Conservation (phyloP, 2,329 filamentous ascomycete species). For the Ophiosphaerella narmari region DNA sequence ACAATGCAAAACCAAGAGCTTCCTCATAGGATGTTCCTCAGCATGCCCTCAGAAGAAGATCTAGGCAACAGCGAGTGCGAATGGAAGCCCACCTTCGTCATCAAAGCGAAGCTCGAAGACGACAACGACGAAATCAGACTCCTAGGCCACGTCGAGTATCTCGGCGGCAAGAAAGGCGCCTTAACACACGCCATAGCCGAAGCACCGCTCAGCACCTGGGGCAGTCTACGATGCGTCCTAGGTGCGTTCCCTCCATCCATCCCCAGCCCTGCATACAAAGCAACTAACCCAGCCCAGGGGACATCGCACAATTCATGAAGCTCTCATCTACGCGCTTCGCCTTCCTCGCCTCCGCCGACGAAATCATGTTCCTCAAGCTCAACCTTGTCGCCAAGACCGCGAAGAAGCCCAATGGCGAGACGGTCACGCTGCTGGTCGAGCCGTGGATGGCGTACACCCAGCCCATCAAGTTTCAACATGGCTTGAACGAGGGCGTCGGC, state of each 20-base stretch:
- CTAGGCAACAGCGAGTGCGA: conserved; percentile 7
- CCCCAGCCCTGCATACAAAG: not conserved
- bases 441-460: conserved; percentile 17
- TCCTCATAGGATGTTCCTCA: conserved; percentile 4
- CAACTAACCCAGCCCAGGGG: conserved; percentile 10
- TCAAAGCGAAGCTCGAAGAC: conserved; percentile 6
- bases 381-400: conserved; percentile 2
- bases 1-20: not conserved
- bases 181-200: conserved; percentile 14
- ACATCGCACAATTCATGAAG: conserved; percentile 25
- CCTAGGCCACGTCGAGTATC: conserved; percentile 24
- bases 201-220: conserved; percentile 11
- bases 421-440: conserved; percentile 4
- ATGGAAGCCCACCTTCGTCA: conserved; percentile 12
- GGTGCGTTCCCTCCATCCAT: conserved; percentile 5
- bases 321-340: conserved; percentile 16
- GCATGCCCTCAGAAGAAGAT: conserved; percentile 2
- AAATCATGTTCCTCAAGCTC: conserved; percentile 23
- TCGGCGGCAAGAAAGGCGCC: conserved; percentile 17
- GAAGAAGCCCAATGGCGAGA: not conserved
- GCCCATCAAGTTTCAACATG: conserved; percentile 15
- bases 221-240: conserved; percentile 24
- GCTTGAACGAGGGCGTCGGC: conserved; percentile 2
- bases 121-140: conserved; percentile 8
- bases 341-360: conserved; percentile 23